Base-by-base conservation (phyloP, 192 early-diverging fungal genomes). In the Haplosporangium gracile region DNA sequence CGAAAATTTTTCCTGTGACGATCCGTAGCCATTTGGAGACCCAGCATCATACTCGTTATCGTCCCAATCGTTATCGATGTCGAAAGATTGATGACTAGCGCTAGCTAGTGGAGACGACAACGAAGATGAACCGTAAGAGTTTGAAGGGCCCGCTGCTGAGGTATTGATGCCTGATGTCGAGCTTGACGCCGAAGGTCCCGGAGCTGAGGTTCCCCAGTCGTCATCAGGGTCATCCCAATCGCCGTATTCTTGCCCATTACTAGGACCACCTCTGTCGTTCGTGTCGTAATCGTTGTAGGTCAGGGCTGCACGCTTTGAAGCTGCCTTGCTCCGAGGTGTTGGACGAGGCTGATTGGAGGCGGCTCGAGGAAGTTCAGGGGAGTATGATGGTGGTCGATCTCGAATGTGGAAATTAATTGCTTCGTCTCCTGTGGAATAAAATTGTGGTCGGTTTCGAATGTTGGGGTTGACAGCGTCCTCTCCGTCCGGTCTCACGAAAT, bases 1-100 rank as follows among this genome's bases (percentile, higher is more conserved):
- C 60, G 13, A 32, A 13, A 26, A 2, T 13, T 32, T 29, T 9
- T 65, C 60, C 10, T 32, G 60, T 15, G 29, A 11, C 9, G 60
- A 65, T 13, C 1, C 8, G 60, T 65, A 32, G 29, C 11, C 60
- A 32, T 4, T 24, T 65, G 26, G 26, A 65, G 60, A 65, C 10
- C 2, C 22, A 5, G 36, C 53, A 79, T 47, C 70, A 29, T 42
- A 29, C 4, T 60, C 78, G 22, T 65, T 65, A 11, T 65, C 70
- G 16, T 65, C 70, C 20, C 70, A 79, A 29, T 63, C 78, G 29
- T 49, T 72, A 39, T 72, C 5, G 45, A 73, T 60, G 32, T 60
- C 72, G 42, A 79, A 43, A 7, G 78, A 70, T 39, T 79, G 26
- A 13, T 73, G 18, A 60, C 26, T 36, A 1, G 36, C 22, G n/a